Evolutionary conservation across 805 yeast genomes (phyloP).

Genomic region (Ogataea henricii): DNA sequence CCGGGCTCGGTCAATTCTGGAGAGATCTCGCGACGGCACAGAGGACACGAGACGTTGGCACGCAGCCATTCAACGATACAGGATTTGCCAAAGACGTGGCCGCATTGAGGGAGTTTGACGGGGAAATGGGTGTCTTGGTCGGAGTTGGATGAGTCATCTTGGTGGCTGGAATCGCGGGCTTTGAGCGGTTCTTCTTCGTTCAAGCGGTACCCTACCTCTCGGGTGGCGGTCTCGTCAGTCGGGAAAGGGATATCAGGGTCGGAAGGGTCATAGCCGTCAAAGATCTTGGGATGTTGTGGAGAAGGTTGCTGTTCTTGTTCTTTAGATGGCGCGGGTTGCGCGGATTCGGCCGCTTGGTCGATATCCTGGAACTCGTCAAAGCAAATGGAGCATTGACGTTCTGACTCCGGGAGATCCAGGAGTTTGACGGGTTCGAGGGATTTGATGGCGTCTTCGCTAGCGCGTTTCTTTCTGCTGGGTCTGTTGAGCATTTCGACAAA

Average conservation of each 20-base stretch:
- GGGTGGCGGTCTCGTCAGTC: slow-evolving; percentile 28
- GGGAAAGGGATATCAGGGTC: slow-evolving; percentile 35
- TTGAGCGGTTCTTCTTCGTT: slow-evolving; percentile 8
- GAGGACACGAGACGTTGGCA: slow-evolving; percentile 73
- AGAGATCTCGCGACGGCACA: slow-evolving; percentile 64
- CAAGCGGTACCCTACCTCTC: slow-evolving; percentile 16
- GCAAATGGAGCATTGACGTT: slow-evolving; percentile 44
- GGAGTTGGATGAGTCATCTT: neutral
- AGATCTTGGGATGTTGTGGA: no score
- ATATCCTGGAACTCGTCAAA: slow-evolving; percentile 37
- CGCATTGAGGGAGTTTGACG: slow-evolving; percentile 69
- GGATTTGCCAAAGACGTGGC: slow-evolving; percentile 76
- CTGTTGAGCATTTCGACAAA: slow-evolving; percentile 20
- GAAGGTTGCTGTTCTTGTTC: no score
- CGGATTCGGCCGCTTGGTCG: no score
- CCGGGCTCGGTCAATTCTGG: slow-evolving; percentile 24
- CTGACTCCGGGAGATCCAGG: slow-evolving; percentile 33
- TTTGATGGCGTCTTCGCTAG: slow-evolving; percentile 35
- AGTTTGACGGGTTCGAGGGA: slow-evolving; percentile 32
- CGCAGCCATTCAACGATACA: slow-evolving; percentile 82
- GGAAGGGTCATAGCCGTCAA: slow-evolving; percentile 22
- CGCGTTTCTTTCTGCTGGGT: slow-evolving; percentile 26
- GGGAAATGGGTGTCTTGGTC: slow-evolving; percentile 52
- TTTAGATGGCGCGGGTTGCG: no score
- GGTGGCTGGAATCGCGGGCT: neutral